Evolutionary conservation across 805 yeast genomes (phyloP).

Genomic region (Komagataella pseudopastoris): DNA sequence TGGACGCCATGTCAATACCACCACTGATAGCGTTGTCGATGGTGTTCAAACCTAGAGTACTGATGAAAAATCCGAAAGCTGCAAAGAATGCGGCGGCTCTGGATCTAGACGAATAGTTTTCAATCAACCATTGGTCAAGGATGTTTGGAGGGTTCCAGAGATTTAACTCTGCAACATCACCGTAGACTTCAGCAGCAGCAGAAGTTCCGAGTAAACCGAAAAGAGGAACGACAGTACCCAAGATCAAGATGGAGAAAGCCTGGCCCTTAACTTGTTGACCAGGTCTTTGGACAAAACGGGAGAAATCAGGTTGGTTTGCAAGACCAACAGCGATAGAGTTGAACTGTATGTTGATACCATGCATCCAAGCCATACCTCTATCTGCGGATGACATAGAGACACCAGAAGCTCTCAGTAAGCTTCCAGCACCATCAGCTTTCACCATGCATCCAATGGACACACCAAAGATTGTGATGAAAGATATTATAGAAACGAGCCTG

Average conservation of each 20-base stretch:
- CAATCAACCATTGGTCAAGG: slow-evolving; percentile 24
- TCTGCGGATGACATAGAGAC: slow-evolving; percentile 3
- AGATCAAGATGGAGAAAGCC: slow-evolving; percentile 18
- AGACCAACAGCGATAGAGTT: slow-evolving; percentile 26
- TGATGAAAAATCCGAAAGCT: slow-evolving; percentile 21
- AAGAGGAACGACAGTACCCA: slow-evolving; percentile 29
- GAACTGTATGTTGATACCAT: slow-evolving; percentile 24
- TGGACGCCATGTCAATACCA: slow-evolving; percentile 37
- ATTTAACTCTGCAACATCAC: slow-evolving; percentile 2
- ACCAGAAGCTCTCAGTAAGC: slow-evolving; percentile 1
- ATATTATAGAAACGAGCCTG: background rate
- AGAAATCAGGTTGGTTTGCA: slow-evolving; percentile 21
- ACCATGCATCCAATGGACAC: slow-evolving; percentile 2
- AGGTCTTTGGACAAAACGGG: slow-evolving; percentile 14
- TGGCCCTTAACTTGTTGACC: slow-evolving; percentile 15
- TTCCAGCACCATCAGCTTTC: slow-evolving; percentile 2
- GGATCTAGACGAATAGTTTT: slow-evolving; percentile 20
- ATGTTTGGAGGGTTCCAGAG: slow-evolving; percentile 35
- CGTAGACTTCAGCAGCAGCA: slow-evolving; percentile 18
- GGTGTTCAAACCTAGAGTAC: slow-evolving; percentile 25
- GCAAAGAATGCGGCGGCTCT: slow-evolving; percentile 37
- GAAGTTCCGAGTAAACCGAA: slow-evolving; percentile 32
- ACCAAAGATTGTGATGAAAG: slow-evolving; percentile 1
- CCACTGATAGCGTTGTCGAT: slow-evolving; percentile 27
- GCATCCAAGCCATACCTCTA: slow-evolving; percentile 26